Evolutionary conservation across 2,329 filamentous ascomycete genomes (phyloP).

Genomic region (Neodidymelliopsis sp.): DNA sequence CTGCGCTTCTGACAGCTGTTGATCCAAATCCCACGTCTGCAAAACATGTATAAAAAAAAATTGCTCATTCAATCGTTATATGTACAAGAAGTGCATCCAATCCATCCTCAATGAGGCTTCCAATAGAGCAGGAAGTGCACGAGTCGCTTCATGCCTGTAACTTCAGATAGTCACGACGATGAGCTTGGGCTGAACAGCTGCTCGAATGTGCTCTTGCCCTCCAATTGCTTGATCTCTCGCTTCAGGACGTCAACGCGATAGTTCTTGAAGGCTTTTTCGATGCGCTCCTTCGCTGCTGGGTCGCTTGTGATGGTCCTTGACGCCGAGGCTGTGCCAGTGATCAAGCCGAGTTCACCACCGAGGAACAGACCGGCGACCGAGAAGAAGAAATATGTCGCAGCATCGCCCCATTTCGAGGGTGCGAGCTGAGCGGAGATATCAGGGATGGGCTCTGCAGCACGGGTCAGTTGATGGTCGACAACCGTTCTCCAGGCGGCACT

Average conservation of each 20-base stretch:
- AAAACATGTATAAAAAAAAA: no score
- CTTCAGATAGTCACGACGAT: constrained; percentile 12
- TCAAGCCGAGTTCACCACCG: constrained; percentile 68
- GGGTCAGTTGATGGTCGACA: not conserved
- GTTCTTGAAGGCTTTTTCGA: constrained; percentile 68
- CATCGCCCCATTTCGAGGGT: constrained; percentile 66
- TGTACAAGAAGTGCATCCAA: constrained; percentile 1
- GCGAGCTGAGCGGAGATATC: constrained; percentile 66
- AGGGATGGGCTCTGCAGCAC: constrained; percentile 62
- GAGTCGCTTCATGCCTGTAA: constrained; percentile 9
- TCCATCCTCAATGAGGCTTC: constrained; percentile 13
- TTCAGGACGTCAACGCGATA: constrained; percentile 71
- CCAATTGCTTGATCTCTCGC: constrained; percentile 64
- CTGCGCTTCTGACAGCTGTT: not conserved
- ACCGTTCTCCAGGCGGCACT: not conserved
- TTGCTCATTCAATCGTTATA: constrained; percentile 4
- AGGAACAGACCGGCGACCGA: constrained; percentile 68
- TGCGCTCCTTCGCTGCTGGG: constrained; percentile 61
- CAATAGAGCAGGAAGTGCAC: constrained; percentile 15
- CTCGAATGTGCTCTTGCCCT: constrained; percentile 50
- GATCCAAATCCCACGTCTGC: not conserved
- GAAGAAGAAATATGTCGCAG: constrained; percentile 70
- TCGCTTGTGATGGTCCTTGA: constrained; percentile 62
- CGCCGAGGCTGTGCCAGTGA: constrained; percentile 64
- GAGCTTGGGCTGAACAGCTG: constrained; percentile 34